Evolutionary conservation across 2,329 filamentous ascomycete species (phyloP), one percentile per base, ranked within the genome.

Genomic region (Tolypocladium inflatum): DNA sequence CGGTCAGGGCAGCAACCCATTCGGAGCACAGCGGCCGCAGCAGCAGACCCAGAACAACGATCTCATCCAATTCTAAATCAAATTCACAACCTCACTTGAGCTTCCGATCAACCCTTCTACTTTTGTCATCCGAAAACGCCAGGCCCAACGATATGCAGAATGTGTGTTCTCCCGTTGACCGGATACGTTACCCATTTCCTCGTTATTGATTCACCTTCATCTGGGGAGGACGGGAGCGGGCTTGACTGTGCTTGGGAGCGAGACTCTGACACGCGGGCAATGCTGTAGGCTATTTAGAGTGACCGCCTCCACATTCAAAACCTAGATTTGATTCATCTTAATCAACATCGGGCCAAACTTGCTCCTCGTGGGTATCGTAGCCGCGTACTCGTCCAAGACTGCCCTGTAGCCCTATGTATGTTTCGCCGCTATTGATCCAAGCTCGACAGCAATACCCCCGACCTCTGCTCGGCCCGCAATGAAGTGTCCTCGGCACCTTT

Each of bases 41-140:
- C 75, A 78, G 61, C 73, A 76, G 59, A 71, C 72, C 51, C 78
- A 80, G 65, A 76, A 78, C 61, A 78, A 82, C 69, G 83, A 87
- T 67, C 72, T 87, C 63, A 87, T 87, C 64, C 83, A 86, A 67
- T 85, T 87, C 63, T 87, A 79, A 69, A 37, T 56, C 58, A 55
- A 64, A 52, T 52, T 8, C 7, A n/a, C 30, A 15, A 37, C 30
- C 19, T 37, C 48, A 21, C 30, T 21, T 15, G 48, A 9, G 30
- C 30, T 19, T 21, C 48, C 30, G 10, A 52, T 15, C 19, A 35
- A 35, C 30, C 13, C 54, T 57, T 58, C 57, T 57, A 53, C 57
- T 56, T 56, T 57, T 54, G 50, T 53, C 55, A 38, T 42, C 38
- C 38, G 23, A 55, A 33, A 60, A 17, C n/a, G 6, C 30, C 21